A percentile compares a stretch with the other conserved stretches of the same genome.
phyloP scores from a whole-genome alignment of 768 basidiomycete genomes.

The Ramaria sp. region DNA sequence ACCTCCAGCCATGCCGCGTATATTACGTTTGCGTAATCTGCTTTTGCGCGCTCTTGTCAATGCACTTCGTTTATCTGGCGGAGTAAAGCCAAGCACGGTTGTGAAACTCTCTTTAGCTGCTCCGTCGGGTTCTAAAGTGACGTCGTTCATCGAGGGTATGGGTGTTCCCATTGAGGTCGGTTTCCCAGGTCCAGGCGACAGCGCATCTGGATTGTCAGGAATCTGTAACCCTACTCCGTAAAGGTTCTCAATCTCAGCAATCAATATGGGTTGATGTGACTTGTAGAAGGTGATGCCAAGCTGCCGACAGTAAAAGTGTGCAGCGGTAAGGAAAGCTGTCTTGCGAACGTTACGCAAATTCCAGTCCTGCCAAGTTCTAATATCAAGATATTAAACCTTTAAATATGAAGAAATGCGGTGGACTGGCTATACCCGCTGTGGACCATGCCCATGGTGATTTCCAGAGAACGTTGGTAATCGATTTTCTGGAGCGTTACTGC shows the following conservation, averaged over 20 bases:
- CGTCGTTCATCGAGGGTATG: not conserved
- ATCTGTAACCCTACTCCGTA: not conserved
- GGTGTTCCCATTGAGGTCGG: not conserved
- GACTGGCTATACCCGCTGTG: constrained; percentile 29
- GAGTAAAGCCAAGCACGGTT: constrained; percentile 36
- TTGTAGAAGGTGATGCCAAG: constrained; percentile 54
- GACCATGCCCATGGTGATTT: constrained; percentile 54
- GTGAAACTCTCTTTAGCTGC: constrained; percentile 10
- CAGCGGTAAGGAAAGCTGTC: constrained; percentile 74
- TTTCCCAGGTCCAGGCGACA: not conserved
- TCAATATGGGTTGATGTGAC: constrained; percentile 51
- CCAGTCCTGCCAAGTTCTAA: constrained; percentile 52
- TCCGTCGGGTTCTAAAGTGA: not conserved
- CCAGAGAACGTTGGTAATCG: constrained; percentile 52
- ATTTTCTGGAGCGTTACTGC: constrained; percentile 53
- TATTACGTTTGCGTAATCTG: constrained; percentile 24
- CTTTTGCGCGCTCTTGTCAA: constrained; percentile 21
- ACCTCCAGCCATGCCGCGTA: constrained; percentile 20
- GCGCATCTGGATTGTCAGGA: not conserved
- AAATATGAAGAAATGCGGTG: not conserved
- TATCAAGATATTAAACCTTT: not conserved
- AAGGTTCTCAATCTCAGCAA: constrained; percentile 1
- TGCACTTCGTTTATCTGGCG: constrained; percentile 23
- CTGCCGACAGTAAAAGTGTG: constrained; percentile 59
- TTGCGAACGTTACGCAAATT: constrained; percentile 45